Conservation (phyloP, 768 basidiomycete species). For the Xanthoconium stramineum region DNA sequence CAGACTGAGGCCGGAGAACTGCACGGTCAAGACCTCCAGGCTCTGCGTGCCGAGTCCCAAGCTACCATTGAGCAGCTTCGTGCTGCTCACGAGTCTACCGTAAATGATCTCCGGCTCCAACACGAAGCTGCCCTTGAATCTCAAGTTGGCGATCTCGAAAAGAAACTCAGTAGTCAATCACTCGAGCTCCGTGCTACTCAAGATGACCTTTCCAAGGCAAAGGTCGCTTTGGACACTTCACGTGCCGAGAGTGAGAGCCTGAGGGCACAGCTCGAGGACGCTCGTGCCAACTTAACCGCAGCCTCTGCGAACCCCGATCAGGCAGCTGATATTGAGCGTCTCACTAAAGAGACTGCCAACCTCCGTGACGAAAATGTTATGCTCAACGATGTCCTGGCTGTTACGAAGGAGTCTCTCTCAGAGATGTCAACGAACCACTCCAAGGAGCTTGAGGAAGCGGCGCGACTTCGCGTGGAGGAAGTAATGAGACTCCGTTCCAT, state of each 20-base stretch:
- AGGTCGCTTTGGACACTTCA: constrained; percentile 51
- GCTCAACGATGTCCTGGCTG: constrained; percentile 59
- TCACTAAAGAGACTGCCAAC: constrained; percentile 56
- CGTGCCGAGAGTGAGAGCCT: constrained; percentile 54
- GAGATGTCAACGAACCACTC: constrained; percentile 69
- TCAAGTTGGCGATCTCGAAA: constrained; percentile 55
- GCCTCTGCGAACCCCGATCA: constrained; percentile 45
- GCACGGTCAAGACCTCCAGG: constrained; percentile 69
- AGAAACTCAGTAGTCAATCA: constrained; percentile 56
- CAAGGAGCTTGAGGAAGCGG: constrained; percentile 74
- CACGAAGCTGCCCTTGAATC: constrained; percentile 59
- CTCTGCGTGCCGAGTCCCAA: constrained; percentile 63
- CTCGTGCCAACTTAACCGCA: constrained; percentile 45
- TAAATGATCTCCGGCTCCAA: constrained; percentile 62
- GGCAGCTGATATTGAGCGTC: constrained; percentile 50
- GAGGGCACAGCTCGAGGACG: constrained; percentile 63
- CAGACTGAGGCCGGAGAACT: constrained; percentile 69
- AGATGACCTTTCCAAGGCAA: constrained; percentile 78
- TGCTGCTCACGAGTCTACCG: constrained; percentile 52
- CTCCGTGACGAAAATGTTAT: constrained; percentile 69
- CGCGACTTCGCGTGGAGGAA: constrained; percentile 67
- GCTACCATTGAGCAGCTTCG: constrained; percentile 68
- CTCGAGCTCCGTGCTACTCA: constrained; percentile 82
- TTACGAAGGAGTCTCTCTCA: constrained; percentile 67
- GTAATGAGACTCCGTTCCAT: constrained; percentile 54